Evolutionary conservation across 2,329 filamentous ascomycete species (phyloP).

Genomic region (Uncinocarpus reesii): DNA sequence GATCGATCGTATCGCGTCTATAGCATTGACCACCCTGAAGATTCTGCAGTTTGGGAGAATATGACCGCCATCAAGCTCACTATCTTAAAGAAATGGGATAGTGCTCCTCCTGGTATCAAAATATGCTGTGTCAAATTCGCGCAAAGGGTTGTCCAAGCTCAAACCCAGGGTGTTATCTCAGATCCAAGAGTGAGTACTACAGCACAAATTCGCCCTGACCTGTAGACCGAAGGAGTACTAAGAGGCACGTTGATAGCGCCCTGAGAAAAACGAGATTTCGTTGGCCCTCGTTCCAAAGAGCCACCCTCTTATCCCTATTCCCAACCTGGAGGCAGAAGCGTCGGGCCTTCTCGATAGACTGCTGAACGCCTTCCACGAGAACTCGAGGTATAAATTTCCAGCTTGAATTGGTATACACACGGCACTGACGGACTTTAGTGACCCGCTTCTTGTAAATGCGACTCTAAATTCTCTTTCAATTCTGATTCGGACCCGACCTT

Average conservation of each 20-base stretch:
- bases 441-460: slow-evolving; percentile 78
- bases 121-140: slow-evolving; percentile 97
- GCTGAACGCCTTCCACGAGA: slow-evolving; percentile 73
- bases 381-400: slow-evolving; percentile 51
- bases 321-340: slow-evolving; percentile 83
- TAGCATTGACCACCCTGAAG: slow-evolving; percentile 79
- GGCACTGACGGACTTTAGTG: slow-evolving; percentile 42
- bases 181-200: slow-evolving; percentile 63
- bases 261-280: slow-evolving; percentile 72
- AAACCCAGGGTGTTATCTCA: slow-evolving; percentile 70
- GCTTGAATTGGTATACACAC: background rate
- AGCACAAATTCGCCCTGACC: background rate
- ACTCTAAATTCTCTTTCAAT: slow-evolving; percentile 81
- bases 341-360: slow-evolving; percentile 83
- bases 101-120: slow-evolving; percentile 61
- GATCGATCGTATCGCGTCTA: slow-evolving; percentile 9
- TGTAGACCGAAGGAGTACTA: slow-evolving; percentile 9
- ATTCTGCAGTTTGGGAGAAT: slow-evolving; percentile 71
- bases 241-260: slow-evolving; percentile 45
- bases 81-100: slow-evolving; percentile 82
- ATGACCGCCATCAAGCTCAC: slow-evolving; percentile 82
- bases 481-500: slow-evolving; percentile 69
- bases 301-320: slow-evolving; percentile 67
- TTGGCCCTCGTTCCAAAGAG: slow-evolving; percentile 73
- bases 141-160: slow-evolving; percentile 82